phyloP scores from a whole-genome alignment of 768 basidiomycete genomes.

The Boletus sp. region DNA sequence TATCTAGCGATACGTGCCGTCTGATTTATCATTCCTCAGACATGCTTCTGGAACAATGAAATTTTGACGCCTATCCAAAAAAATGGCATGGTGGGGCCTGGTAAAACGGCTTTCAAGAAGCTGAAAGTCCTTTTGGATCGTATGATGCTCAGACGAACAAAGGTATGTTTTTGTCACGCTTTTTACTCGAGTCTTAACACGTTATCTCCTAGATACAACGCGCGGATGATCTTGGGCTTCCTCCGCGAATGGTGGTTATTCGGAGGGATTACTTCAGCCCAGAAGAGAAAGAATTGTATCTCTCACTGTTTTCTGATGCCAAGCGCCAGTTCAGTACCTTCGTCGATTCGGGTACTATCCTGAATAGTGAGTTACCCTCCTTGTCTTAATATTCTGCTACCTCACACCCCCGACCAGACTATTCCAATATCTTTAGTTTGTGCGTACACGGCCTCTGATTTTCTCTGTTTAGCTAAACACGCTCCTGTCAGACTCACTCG shows the following conservation, averaged over 20 bases:
- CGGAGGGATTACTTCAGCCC: slow-evolving; percentile 91
- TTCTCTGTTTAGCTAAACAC: background rate
- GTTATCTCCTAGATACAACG: slow-evolving; percentile 65
- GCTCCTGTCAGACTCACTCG: slow-evolving; percentile 70
- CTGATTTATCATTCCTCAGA: slow-evolving; percentile 41
- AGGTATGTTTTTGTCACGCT: slow-evolving; percentile 40
- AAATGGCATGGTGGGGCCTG: slow-evolving; percentile 78
- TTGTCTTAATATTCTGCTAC: background rate
- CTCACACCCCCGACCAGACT: slow-evolving; percentile 48
- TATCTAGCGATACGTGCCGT: background rate
- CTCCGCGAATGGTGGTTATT: slow-evolving; percentile 87
- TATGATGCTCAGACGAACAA: slow-evolving; percentile 94
- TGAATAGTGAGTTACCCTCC: slow-evolving; percentile 71
- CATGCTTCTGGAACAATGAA: slow-evolving; percentile 97
- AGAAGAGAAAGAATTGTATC: slow-evolving; percentile 94
- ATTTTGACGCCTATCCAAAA: slow-evolving; percentile 96
- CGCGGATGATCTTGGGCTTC: slow-evolving; percentile 94
- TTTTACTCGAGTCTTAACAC: background rate
- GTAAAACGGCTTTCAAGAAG: slow-evolving; percentile 86
- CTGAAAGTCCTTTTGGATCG: slow-evolving; percentile 83
- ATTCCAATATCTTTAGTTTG: slow-evolving; percentile 87
- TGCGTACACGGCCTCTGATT: slow-evolving; percentile 33
- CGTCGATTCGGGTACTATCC: slow-evolving; percentile 82
- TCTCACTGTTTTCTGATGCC: slow-evolving; percentile 88
- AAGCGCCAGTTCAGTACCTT: slow-evolving; percentile 92